phyloP scores from a whole-genome alignment of 2,329 filamentous ascomycete genomes.

The Colletotrichum chlorophyti region DNA sequence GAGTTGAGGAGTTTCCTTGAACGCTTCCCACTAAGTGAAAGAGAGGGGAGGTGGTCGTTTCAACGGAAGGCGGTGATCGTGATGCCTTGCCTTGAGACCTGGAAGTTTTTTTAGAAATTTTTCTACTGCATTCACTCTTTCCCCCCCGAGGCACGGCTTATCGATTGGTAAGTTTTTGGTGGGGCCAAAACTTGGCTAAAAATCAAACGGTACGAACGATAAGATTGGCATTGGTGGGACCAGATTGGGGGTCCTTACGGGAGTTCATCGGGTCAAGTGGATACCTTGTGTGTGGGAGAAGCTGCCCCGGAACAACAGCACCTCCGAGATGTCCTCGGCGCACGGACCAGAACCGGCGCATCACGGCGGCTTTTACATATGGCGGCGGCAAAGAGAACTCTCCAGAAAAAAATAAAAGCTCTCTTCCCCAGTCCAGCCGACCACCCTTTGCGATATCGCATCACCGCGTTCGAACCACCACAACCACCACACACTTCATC shows the following conservation, averaged over 20 bases:
- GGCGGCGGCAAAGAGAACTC: constrained; percentile 4
- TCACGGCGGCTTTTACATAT: background rate
- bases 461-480: too few species aligned
- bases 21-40: constrained; percentile 15
- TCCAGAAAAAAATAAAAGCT: constrained; percentile 10
- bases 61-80: constrained; percentile 27
- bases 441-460: constrained; percentile 4
- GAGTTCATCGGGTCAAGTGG: too few species aligned
- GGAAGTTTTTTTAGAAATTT: constrained; percentile 29
- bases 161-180: constrained; percentile 20
- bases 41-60: background rate
- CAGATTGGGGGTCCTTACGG: background rate
- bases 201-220: background rate
- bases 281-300: too few species aligned
- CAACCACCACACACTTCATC: background rate
- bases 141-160: constrained; percentile 9
- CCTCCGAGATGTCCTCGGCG: background rate
- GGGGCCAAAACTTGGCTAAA: constrained; percentile 8
- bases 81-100: constrained; percentile 5
- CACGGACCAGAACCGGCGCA: constrained; percentile 6
- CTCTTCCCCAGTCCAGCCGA: background rate
- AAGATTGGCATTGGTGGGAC: background rate
- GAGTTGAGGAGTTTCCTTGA: background rate
- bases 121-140: too few species aligned
- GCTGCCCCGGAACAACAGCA: constrained; percentile 11